Percentiles rank a stretch among this genome's conserved stretches.
These are phyloP conservation scores for Grosmannia huntii DNA, from an alignment of 2,329 filamentous ascomycete genomes.

Conservation along the genomic window DNA sequence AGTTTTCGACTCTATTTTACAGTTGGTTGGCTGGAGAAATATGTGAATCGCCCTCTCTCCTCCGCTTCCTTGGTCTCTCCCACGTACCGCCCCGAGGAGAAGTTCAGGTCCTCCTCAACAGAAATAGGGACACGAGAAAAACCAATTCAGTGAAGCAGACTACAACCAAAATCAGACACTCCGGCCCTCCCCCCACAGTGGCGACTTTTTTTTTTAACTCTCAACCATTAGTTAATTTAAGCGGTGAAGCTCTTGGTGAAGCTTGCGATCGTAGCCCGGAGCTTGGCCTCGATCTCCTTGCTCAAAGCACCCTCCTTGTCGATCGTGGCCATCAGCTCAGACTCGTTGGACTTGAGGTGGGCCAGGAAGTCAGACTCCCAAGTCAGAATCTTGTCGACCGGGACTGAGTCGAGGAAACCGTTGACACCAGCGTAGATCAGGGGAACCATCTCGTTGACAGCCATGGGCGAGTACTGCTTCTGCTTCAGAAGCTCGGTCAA, in stretches of 20 bases:
- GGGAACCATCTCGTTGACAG: conserved; percentile 99
- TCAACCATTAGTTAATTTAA: conserved; percentile 7
- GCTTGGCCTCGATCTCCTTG: conserved; percentile 80
- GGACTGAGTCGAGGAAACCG: conserved; percentile 79
- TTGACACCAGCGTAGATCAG: conserved; percentile 99
- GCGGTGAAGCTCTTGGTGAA: conserved; percentile 90
- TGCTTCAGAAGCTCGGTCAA: conserved; percentile 98
- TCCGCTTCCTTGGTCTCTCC: conserved; percentile 28
- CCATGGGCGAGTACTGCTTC: conserved; percentile 98
- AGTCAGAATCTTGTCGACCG: conserved; percentile 78
- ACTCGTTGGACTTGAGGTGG: conserved; percentile 84
- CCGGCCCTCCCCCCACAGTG: not conserved
- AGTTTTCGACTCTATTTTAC: conserved; percentile 52
- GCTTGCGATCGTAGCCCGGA: conserved; percentile 60
- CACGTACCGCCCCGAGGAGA: conserved; percentile 31
- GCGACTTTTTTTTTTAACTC: conserved; percentile 2
- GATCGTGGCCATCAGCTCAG: conserved; percentile 70
- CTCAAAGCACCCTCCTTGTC: conserved; percentile 92
- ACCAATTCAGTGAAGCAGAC: conserved; percentile 1
- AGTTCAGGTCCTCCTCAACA: conserved; percentile 29
- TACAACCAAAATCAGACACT: conserved; percentile 23
- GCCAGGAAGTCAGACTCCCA: conserved; percentile 94
- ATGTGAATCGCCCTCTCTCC: conserved; percentile 25
- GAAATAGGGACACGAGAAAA: conserved; percentile 21
- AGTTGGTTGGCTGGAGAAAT: conserved; percentile 38